Base-by-base conservation (phyloP, 345 rosid genomes). In the Raphanus sativus region DNA sequence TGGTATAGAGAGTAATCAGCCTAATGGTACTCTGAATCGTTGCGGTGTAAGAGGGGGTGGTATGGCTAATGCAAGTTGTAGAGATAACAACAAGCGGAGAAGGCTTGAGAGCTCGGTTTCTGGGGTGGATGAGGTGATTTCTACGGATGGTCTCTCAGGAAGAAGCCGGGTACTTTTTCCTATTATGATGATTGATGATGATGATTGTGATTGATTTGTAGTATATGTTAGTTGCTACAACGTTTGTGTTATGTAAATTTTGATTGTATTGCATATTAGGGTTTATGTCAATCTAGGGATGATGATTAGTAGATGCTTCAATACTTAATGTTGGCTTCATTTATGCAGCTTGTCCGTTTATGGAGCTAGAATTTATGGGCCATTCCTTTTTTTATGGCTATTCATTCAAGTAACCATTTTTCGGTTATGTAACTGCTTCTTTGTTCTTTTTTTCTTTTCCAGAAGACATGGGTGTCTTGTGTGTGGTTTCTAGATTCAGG, bases 1-100 rank as follows among this genome's bases (percentile, higher is more conserved):
- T 24, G 81, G 80, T 73, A 32, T 52, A 11, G 84, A 81, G 69
- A 54, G 16, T 75, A 30, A 13, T 59, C 86, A 75, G 59, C 74
- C 25, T 45, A 58, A 65, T 64, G 77, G 33, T 26, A 48, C 17
- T 4, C 77, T 71, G 69, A 45, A 78, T 75, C 80, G 77, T 77
- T 84, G 89, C 21, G 21, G 21, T 21, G 21, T 21, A 21, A 21
- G 21, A 21, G 21, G 21, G 21, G 21, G 21, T 21, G 21, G 21
- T 63, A 80, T 73, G 55, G 81, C 71, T 78, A 82, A 81, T 75
- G 76, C 80, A 36, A 80, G 85, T 74, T 86, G 86, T 1, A 78
- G 83, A 21, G 81, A 68, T 50, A 63, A 79, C 58, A 87, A 77
- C 63, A 95, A 91, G 89, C 87, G 98, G 80, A 84, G 94, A 36